Conservation (phyloP, 164 flowering plant species). For the Sextonia rubra region DNA sequence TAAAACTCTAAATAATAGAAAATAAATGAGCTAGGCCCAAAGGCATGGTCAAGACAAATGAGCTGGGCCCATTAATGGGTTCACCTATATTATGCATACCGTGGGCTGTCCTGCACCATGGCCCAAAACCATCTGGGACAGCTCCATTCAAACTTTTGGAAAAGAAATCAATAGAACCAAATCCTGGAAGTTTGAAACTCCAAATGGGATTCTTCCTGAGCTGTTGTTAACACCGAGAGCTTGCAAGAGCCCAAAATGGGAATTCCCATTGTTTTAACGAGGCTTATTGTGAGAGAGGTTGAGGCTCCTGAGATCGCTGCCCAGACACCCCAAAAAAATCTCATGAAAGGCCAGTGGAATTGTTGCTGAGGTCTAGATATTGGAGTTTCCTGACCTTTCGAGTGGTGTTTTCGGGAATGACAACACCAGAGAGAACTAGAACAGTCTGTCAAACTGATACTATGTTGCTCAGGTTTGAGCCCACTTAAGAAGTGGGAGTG, state of each 20-base stretch:
- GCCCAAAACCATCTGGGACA: slow-evolving; percentile 70
- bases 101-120: too few relatives aligned
- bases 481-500: slow-evolving; percentile 27
- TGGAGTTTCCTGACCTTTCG: slow-evolving; percentile 69
- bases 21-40: too few relatives aligned
- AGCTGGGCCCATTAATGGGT: too few relatives aligned
- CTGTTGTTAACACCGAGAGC: slow-evolving; percentile 51
- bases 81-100: too few relatives aligned
- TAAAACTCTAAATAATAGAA: too few relatives aligned
- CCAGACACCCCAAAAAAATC: slow-evolving; percentile 85
- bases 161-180: slow-evolving; percentile 52
- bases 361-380: slow-evolving; percentile 70
- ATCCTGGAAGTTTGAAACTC: slow-evolving; percentile 36
- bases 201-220: slow-evolving; percentile 45
- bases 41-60: too few relatives aligned
- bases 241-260: slow-evolving; percentile 58
- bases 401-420: slow-evolving; percentile 73
- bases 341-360: slow-evolving; percentile 64
- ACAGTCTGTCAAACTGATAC: slow-evolving; percentile 31
- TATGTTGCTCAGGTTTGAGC: slow-evolving; percentile 37
- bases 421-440: slow-evolving; percentile 54
- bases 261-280: slow-evolving; percentile 65
- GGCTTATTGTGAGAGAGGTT: slow-evolving; percentile 63
- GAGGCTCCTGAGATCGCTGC: slow-evolving; percentile 42
- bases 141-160: slow-evolving; percentile 46